Conservation (phyloP, 2,329 filamentous ascomycete genomes). For the Fusarium albidum region DNA sequence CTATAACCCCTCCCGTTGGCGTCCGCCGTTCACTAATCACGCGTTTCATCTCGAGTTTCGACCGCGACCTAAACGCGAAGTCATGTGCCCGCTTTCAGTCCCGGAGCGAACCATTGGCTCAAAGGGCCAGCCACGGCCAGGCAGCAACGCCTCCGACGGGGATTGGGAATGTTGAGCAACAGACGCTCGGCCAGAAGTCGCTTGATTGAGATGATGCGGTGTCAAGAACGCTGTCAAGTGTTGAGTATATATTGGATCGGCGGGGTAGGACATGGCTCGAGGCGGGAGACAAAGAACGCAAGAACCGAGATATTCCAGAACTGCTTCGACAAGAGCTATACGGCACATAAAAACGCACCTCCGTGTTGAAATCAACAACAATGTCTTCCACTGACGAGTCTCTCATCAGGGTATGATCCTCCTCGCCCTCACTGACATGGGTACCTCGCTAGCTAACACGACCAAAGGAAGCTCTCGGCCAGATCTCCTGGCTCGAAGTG, state of each 20-base stretch:
- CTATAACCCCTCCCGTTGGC: slow-evolving; percentile 2
- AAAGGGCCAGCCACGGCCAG: slow-evolving; percentile 29
- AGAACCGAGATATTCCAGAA: neutral
- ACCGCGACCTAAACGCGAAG: slow-evolving; percentile 33
- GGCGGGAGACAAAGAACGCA: neutral
- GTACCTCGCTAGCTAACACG: slow-evolving; percentile 7
- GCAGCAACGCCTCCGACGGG: slow-evolving; percentile 34
- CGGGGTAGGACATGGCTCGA: neutral
- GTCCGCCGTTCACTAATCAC: slow-evolving; percentile 20
- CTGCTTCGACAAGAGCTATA: neutral
- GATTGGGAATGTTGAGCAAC: slow-evolving; percentile 1
- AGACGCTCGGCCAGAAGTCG: neutral
- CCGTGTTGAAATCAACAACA: neutral
- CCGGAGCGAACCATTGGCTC: slow-evolving; percentile 19
- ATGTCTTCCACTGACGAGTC: slow-evolving; percentile 17
- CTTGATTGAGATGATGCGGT: neutral
- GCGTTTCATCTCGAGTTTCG: slow-evolving; percentile 18
- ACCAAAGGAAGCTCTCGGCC: slow-evolving; percentile 39
- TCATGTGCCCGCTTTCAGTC: slow-evolving; percentile 35
- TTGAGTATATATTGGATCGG: slow-evolving; percentile 30
- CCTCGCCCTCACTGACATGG: neutral
- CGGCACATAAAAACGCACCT: too few relatives aligned
- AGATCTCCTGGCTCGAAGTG: slow-evolving; percentile 51
- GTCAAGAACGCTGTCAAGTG: neutral
- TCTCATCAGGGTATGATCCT: slow-evolving; percentile 18